A percentile compares a stretch with the other conserved stretches of the same genome.
Evolutionary conservation across 2,329 filamentous ascomycete species (phyloP).

Genomic region (Ciborinia camelliae): DNA sequence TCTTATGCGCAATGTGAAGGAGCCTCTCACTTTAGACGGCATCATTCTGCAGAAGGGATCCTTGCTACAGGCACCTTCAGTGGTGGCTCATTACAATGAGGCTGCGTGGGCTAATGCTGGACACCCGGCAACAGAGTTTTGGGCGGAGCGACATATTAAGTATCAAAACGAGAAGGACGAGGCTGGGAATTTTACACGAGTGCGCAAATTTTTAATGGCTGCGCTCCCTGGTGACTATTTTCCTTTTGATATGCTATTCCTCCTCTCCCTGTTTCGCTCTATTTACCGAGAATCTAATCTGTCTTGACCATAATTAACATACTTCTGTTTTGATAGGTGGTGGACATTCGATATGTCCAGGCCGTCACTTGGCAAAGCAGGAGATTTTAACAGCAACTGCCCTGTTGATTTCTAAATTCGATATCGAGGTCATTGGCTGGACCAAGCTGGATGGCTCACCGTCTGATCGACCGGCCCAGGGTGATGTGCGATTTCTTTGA

Average conservation of each 20-base stretch:
- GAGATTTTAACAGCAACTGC: slow-evolving; percentile 22
- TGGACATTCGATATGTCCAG: slow-evolving; percentile 24
- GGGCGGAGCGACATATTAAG: slow-evolving; percentile 16
- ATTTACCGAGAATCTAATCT: no score
- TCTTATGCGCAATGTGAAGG: slow-evolving; percentile 33
- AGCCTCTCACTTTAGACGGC: slow-evolving; percentile 32
- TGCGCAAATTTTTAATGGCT: slow-evolving; percentile 8
- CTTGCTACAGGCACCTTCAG: slow-evolving; percentile 35
- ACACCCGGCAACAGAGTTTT: slow-evolving; percentile 20
- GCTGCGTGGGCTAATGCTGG: neutral
- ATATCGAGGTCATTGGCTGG: slow-evolving; percentile 21
- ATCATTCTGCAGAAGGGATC: slow-evolving; percentile 19
- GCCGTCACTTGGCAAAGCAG: slow-evolving; percentile 27
- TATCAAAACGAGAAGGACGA: neutral
- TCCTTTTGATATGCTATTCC: slow-evolving; percentile 10
- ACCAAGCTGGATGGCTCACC: slow-evolving; percentile 13
- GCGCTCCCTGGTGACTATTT: slow-evolving; percentile 14
- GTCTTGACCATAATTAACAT: neutral
- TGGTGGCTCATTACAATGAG: slow-evolving; percentile 34
- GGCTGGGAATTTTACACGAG: neutral
- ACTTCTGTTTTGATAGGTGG: slow-evolving; percentile 10
- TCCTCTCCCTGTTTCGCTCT: no score
- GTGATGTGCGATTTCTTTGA: neutral
- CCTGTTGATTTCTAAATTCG: slow-evolving; percentile 24
- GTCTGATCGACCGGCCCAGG: slow-evolving; percentile 12